These are phyloP conservation scores for Scheffersomyces spartinae DNA, from an alignment of 805 yeast genomes.

Conservation along the genomic window DNA sequence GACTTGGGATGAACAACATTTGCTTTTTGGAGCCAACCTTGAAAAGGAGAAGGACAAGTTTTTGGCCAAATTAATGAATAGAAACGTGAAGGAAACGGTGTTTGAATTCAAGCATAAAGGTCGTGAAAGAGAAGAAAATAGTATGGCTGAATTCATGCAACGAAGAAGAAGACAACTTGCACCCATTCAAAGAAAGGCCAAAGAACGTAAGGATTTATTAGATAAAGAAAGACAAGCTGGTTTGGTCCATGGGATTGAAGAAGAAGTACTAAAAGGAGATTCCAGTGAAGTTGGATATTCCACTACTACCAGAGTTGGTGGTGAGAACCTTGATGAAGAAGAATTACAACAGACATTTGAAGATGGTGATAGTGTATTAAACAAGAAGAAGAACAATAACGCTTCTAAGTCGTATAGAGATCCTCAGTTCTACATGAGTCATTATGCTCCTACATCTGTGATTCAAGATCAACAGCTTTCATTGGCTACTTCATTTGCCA, in stretches of 20 bases:
- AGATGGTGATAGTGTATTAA: conserved; percentile 34
- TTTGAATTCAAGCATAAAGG: conserved; percentile 64
- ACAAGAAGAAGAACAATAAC: conserved; percentile 12
- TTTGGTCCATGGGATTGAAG: conserved; percentile 58
- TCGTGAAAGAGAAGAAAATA: conserved; percentile 44
- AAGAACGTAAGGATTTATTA: conserved; percentile 52
- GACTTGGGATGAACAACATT: conserved; percentile 78
- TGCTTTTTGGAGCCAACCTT: conserved; percentile 63
- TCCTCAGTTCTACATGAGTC: conserved; percentile 71
- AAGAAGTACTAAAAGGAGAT: conserved; percentile 51
- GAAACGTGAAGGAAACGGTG: conserved; percentile 78
- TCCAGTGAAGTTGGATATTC: conserved; percentile 36
- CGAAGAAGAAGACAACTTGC: conserved; percentile 80
- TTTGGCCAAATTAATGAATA: conserved; percentile 56
- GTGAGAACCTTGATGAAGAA: conserved; percentile 26
- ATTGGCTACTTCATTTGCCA: conserved; percentile 53
- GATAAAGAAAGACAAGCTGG: conserved; percentile 73
- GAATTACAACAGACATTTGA: conserved; percentile 39
- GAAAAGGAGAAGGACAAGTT: conserved; percentile 67
- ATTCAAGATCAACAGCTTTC: conserved; percentile 73
- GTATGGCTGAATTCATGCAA: conserved; percentile 73
- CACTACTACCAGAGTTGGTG: conserved; percentile 26
- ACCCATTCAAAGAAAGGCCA: conserved; percentile 71
- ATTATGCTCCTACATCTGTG: conserved; percentile 72
- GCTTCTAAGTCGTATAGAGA: conserved; percentile 47